Evolutionary conservation across 2,329 filamentous ascomycete species (phyloP).

Genomic region (Teratosphaeria viscida): DNA sequence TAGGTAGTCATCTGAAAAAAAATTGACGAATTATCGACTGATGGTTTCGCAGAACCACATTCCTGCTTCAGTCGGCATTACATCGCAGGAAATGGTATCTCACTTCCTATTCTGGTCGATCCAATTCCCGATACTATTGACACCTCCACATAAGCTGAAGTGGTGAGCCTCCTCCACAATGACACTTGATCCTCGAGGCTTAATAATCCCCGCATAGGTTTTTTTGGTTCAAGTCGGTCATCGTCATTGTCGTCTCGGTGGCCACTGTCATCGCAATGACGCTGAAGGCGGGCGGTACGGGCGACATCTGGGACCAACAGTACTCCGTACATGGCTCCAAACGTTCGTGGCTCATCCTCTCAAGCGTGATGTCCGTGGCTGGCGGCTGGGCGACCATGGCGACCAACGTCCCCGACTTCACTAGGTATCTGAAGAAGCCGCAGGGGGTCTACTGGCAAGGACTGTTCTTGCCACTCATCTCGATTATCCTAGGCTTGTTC

Average conservation of each 20-base stretch:
- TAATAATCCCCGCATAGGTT: slow-evolving; percentile 4
- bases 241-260: slow-evolving; percentile 42
- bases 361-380: slow-evolving; percentile 19
- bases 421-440: slow-evolving; percentile 23
- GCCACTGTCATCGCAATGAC: slow-evolving; percentile 32
- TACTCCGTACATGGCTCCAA: slow-evolving; percentile 17
- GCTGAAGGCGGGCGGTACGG: slow-evolving; percentile 18
- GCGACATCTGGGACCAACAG: slow-evolving; percentile 19
- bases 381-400: slow-evolving; percentile 23
- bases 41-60: slow-evolving; percentile 40
- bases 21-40: not conserved
- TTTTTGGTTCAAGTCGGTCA: slow-evolving; percentile 28
- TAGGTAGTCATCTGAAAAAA: not conserved
- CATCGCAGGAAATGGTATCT: slow-evolving; percentile 45
- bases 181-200: too few species aligned
- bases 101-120: slow-evolving; percentile 50
- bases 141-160: slow-evolving; percentile 44
- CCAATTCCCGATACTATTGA: slow-evolving; percentile 45
- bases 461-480: slow-evolving; percentile 39
- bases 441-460: slow-evolving; percentile 27
- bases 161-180: slow-evolving; percentile 14
- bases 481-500: slow-evolving; percentile 34
- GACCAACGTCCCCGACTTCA: slow-evolving; percentile 29
- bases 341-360: slow-evolving; percentile 19
- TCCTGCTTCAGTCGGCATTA: slow-evolving; percentile 42